phyloP scores from a whole-genome alignment of 176 grass and related monocot species.

The Canna indica region DNA sequence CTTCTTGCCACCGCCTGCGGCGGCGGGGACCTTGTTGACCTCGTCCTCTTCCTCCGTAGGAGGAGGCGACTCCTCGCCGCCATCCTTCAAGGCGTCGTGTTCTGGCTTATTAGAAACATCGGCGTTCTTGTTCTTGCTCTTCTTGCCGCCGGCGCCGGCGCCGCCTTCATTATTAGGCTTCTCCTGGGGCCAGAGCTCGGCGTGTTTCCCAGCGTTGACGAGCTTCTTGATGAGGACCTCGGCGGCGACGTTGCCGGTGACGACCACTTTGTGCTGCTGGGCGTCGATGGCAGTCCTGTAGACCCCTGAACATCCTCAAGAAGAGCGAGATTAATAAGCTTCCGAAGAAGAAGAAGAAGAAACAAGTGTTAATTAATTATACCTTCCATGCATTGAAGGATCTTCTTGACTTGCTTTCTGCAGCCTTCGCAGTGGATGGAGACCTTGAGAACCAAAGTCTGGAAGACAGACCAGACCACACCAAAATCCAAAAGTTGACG shows the following conservation, averaged over 20 bases:
- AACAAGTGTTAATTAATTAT: slow-evolving; percentile 12
- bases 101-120: not conserved
- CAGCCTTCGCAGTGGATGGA: slow-evolving; percentile 96
- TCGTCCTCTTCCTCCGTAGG: slow-evolving; percentile 24
- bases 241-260: slow-evolving; percentile 65
- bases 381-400: slow-evolving; percentile 93
- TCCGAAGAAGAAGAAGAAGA: too few species aligned
- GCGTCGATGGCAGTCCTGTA: slow-evolving; percentile 68
- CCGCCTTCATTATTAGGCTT: slow-evolving; percentile 7
- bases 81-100: slow-evolving; percentile 13
- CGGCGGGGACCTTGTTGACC: slow-evolving; percentile 4
- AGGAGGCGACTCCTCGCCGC: not conserved
- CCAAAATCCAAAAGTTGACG: not conserved
- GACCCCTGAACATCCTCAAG: slow-evolving; percentile 35
- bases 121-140: slow-evolving; percentile 26
- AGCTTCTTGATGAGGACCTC: slow-evolving; percentile 81
- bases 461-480: not conserved
- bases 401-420: slow-evolving; percentile 95
- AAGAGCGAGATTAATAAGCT: not conserved
- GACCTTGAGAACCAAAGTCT: slow-evolving; percentile 76
- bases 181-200: slow-evolving; percentile 82
- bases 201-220: slow-evolving; percentile 84
- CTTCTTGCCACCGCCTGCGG: slow-evolving; percentile 38
- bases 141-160: not conserved
- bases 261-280: slow-evolving; percentile 75